Base-by-base conservation (phyloP, 2,329 filamentous ascomycete species). In the Calycina herbarum region DNA sequence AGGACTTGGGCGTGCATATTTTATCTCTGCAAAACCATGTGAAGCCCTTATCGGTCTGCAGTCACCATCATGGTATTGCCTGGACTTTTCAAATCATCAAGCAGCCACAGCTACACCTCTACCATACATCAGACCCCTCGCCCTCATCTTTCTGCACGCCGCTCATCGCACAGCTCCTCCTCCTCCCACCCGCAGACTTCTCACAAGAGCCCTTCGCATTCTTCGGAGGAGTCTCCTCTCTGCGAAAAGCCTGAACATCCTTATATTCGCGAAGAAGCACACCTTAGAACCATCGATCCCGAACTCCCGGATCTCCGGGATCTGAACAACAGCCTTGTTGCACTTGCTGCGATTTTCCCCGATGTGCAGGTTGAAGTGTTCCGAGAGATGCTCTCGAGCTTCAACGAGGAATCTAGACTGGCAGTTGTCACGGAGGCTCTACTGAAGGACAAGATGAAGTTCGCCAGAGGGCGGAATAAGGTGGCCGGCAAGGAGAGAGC, bases 281-380 rank as follows among this genome's bases (percentile, higher is more conserved):
- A 89, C 71, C 80, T 89, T 31, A 76, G 75, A 24, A 79, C 79
- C 57, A 69, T 81, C 7, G 78, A 71, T 62, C 63, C 80, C 69
- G 85, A 89, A 66, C 79, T 84, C 42, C 84, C 85, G 48, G 85
- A 92, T 72, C 82, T 93, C 29, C 82, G 85, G 70, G 86, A 89
- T 66, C 82, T 94, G 59, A 94, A 94, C 78, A 81, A 82, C 61
- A 84, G 87, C 71, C 85, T 95, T 68, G 85, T 86, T 67, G 86
- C 84, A 13, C 84, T 95, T 56, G 86, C 87, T 27, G 86, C 86
- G 59, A 83, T 94, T 8, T 95, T 95, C 70, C 92, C 92, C 33
- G 87, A 94, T 77, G 82, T 94, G n/a, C 89, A 93, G 77, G 82
- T 91, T 66, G 90, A 94, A 71, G 91, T 94, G 20, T 92, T 95